Percentiles rank a stretch among this genome's conserved stretches.
These are phyloP conservation scores for Dothiorella sarmentorum DNA, from an alignment of 2,329 filamentous ascomycete genomes.

Conservation along the genomic window DNA sequence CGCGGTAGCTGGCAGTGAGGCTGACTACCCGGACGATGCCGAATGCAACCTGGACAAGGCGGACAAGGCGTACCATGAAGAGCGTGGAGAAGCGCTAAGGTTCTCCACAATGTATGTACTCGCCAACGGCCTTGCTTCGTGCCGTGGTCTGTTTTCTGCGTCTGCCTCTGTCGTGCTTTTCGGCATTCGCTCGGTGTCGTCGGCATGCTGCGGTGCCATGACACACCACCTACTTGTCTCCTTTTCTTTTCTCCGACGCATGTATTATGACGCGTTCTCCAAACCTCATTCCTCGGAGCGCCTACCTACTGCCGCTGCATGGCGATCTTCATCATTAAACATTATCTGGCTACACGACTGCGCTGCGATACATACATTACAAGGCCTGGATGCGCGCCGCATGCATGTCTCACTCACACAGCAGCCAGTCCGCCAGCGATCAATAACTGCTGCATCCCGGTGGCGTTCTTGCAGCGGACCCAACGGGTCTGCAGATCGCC, in stretches of 20 bases:
- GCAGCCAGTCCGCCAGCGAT: background rate
- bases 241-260: background rate
- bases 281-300: background rate
- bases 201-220: background rate
- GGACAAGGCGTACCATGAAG: background rate
- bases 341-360: conserved; percentile 4
- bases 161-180: background rate
- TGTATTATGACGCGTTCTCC: background rate
- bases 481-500: conserved; percentile 13
- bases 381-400: background rate
- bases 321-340: background rate
- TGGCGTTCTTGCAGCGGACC: conserved; percentile 4
- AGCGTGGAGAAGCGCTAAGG: conserved; percentile 4
- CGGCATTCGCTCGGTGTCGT: background rate
- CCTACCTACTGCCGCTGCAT: conserved; percentile 7
- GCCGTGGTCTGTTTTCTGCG: background rate
- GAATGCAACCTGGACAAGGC: background rate
- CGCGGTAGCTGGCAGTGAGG: background rate
- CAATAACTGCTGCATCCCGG: background rate
- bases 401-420: conserved; percentile 13
- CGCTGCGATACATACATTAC: background rate
- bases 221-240: background rate
- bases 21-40: background rate
- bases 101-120: background rate
- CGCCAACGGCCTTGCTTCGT: conserved; percentile 9